Evolutionary conservation across 1,284 basidiomycete species (phyloP), one percentile per base, ranked within the genome.

Genomic region (Puccinia coronata): DNA sequence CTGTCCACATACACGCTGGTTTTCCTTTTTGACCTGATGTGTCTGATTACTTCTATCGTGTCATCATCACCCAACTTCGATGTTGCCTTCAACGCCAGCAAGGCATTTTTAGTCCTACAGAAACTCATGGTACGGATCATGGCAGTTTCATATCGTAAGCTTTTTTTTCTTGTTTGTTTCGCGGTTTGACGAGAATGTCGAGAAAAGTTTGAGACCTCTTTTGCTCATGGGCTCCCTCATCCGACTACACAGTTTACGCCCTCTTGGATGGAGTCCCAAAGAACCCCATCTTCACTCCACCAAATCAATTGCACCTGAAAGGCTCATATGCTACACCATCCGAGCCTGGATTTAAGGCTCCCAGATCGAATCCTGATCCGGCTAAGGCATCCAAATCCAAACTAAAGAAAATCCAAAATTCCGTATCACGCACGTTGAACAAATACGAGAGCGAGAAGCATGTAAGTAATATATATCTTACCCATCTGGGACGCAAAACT

Each of bases 71-170:
- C 49, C 18, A 59, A 70, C 31, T 79, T 79, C 49, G 65, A 71
- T 16, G 49, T 79, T 36, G 67, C 65, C 43, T 61, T 79, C 18
- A 53, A 71, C 53, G 59, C 65, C 36, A 70, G 49, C 39, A 55
- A 79, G 43, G 53, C 47, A 8, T 79, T 79, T 47, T 61, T 79
- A 47, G 67, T 71, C 0, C n/a, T 79, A 28, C 77, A 79, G 39
- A 79, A 79, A 28, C 8, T 79, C 51, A 79, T 79, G 77, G 67
- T 79, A 25, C 63, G 77, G 43, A 36, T 79, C 36, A 79, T 79
- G 77, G 63, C 77, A 43, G 69, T 79, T 4, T 79, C 65, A 28
- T 79, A 79, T 49, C 55, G 77, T 79, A 71, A 79, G 77, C 49
- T 49, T 49, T 77, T n/a, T n/a, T n/a, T n/a, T n/a, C n/a, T n/a